Percentiles rank a stretch among this genome's conserved stretches.
These are phyloP conservation scores for Solanum virginianum DNA, from an alignment of 257 asterid genomes.

Conservation along the genomic window DNA sequence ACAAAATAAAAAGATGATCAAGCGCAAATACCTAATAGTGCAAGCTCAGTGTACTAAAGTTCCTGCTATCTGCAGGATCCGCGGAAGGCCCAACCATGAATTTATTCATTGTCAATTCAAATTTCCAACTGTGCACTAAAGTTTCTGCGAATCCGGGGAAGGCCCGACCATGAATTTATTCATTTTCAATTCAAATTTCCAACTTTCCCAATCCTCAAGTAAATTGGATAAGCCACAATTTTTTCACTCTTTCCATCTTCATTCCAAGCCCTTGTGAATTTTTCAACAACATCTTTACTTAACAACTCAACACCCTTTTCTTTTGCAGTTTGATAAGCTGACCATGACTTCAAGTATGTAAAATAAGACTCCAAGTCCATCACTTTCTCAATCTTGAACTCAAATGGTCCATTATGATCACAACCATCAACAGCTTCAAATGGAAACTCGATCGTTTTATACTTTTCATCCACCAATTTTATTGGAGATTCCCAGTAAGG, in stretches of 20 bases:
- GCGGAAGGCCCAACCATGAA: too few relatives aligned
- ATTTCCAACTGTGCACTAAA: slow-evolving; percentile 6
- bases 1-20: background rate
- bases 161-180: too few relatives aligned
- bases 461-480: background rate
- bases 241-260: slow-evolving; percentile 2
- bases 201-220: slow-evolving; percentile 5
- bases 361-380: slow-evolving; percentile 9
- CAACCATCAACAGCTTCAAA: slow-evolving; percentile 18
- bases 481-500: slow-evolving; percentile 14
- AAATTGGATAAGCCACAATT: background rate
- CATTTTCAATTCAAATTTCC: background rate
- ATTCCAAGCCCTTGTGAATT: slow-evolving; percentile 28
- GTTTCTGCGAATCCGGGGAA: too few relatives aligned
- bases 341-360: slow-evolving; percentile 15
- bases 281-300: background rate
- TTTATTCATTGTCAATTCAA: background rate
- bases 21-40: background rate
- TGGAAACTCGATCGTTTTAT: slow-evolving; percentile 14
- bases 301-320: slow-evolving; percentile 23
- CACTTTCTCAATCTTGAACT: slow-evolving; percentile 13
- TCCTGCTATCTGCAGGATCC: too few relatives aligned
- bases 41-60: too few relatives aligned
- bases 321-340: slow-evolving; percentile 13
- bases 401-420: slow-evolving; percentile 9